Percentiles rank a stretch among this genome's conserved stretches.
Conservation (phyloP, 345 rosid species). For the Citrus maxima region DNA sequence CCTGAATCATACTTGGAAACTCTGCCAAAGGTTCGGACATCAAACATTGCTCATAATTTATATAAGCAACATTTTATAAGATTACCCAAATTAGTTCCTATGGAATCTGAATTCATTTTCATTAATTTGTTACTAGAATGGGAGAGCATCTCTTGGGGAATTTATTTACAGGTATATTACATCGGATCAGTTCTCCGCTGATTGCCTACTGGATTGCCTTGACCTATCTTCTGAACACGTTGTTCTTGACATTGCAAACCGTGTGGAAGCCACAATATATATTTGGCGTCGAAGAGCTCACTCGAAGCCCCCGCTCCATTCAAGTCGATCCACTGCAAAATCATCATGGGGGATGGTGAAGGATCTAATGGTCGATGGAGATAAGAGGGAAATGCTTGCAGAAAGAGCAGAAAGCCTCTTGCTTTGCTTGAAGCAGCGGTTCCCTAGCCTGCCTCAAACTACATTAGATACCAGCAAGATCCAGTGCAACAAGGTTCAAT, state of each 20-base stretch:
- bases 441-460: conserved; percentile 84
- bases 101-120: not conserved
- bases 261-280: conserved; percentile 80
- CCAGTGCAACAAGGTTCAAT: conserved; percentile 79
- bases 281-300: conserved; percentile 75
- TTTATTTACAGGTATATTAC: conserved; percentile 74
- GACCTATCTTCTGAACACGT: conserved; percentile 86
- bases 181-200: conserved; percentile 81
- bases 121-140: conserved; percentile 52
- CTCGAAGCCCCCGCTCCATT: conserved; percentile 45
- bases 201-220: conserved; percentile 81
- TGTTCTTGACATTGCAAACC: conserved; percentile 86
- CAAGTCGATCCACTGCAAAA: conserved; percentile 53
- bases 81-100: not conserved
- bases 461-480: conserved; percentile 88
- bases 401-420: conserved; percentile 88
- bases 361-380: conserved; percentile 82
- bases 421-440: conserved; percentile 86
- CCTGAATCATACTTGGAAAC: conserved; percentile 82
- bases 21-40: conserved; percentile 71
- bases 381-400: conserved; percentile 83
- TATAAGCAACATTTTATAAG: not conserved
- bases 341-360: conserved; percentile 93
- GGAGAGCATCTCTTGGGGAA: conserved; percentile 84
- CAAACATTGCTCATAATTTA: not conserved